Conservation (phyloP, 75 land plant genomes). For the Sequoiadendron giganteum region DNA sequence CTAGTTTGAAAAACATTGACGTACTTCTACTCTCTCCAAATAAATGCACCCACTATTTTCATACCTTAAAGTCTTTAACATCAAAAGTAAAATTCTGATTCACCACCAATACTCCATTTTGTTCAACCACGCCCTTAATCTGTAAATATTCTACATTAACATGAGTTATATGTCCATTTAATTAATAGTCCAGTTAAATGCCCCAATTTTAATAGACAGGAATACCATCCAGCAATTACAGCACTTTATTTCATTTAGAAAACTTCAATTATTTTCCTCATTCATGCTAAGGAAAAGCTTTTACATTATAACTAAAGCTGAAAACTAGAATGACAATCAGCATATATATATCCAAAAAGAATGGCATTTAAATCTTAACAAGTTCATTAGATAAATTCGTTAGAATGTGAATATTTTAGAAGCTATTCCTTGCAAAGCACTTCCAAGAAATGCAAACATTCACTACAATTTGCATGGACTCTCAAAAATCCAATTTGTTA, state of each 20-base stretch:
- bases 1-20: slow-evolving; percentile 2
- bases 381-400: not conserved
- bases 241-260: not conserved
- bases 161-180: not conserved
- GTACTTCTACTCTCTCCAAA: not conserved
- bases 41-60: not conserved
- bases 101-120: slow-evolving; percentile 34
- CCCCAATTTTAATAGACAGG: not conserved
- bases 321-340: not conserved
- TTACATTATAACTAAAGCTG: not conserved
- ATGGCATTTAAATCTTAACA: not conserved
- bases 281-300: not conserved
- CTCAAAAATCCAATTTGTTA: not conserved
- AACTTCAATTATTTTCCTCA: not conserved
- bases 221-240: not conserved
- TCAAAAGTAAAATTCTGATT: slow-evolving; percentile 56
- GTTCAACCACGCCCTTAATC: slow-evolving; percentile 22
- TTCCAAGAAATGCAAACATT: not conserved
- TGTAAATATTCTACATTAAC: slow-evolving; percentile 8
- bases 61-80: slow-evolving; percentile 42
- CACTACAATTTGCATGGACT: not conserved
- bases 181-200: not conserved
- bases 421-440: not conserved
- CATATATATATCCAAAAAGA: not conserved
- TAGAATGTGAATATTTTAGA: not conserved